Conservation (phyloP, 106 monocot genomes). For the Agapanthus africanus region DNA sequence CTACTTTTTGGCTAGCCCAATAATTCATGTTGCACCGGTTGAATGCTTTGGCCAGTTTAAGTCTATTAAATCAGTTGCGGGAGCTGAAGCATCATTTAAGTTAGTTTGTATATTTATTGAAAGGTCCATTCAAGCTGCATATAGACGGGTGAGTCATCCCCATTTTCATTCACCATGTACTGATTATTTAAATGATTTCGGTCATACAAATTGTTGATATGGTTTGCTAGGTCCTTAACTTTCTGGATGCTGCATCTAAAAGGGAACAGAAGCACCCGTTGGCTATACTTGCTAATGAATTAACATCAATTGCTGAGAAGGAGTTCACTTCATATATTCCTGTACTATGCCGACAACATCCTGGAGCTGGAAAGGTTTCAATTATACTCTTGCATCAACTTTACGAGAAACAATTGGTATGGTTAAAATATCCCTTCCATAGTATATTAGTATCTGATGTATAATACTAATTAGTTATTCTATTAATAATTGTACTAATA, state of each 20-base stretch:
- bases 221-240: slow-evolving; percentile 29
- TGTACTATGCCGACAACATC: slow-evolving; percentile 32
- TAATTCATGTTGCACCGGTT: neutral
- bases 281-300: slow-evolving; percentile 42
- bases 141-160: slow-evolving; percentile 41
- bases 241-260: slow-evolving; percentile 19
- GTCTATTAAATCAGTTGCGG: slow-evolving; percentile 11
- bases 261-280: slow-evolving; percentile 36
- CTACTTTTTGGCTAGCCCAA: neutral
- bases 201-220: neutral
- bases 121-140: slow-evolving; percentile 46
- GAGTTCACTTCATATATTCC: slow-evolving; percentile 44
- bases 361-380: slow-evolving; percentile 43
- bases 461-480: neutral
- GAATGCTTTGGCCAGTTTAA: slow-evolving; percentile 14
- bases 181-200: neutral
- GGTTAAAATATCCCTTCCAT: neutral
- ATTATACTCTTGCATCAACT: slow-evolving; percentile 41
- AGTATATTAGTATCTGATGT: neutral
- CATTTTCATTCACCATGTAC: slow-evolving; percentile 1
- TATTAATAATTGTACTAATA: neutral
- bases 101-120: slow-evolving; percentile 39
- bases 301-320: slow-evolving; percentile 45
- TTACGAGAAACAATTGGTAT: slow-evolving; percentile 57
- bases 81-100: slow-evolving; percentile 13